Evolutionary conservation across 139 green algal species (phyloP).

Genomic region (Closterium sp.): DNA sequence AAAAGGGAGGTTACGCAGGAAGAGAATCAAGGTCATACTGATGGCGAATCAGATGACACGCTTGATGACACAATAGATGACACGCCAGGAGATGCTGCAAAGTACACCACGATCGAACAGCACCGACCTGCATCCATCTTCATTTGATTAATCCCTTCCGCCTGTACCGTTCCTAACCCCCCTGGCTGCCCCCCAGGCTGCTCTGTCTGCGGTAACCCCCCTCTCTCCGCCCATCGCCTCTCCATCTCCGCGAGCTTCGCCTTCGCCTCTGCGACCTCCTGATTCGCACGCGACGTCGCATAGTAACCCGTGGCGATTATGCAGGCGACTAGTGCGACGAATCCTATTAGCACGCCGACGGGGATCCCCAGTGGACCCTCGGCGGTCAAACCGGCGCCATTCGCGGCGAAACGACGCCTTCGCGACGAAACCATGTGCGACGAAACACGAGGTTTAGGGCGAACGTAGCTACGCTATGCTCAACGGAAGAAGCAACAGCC

Average conservation of each 20-base stretch:
- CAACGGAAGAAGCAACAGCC: no score
- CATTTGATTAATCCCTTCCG: background rate
- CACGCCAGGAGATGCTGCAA: background rate
- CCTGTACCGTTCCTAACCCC: background rate
- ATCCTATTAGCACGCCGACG: background rate
- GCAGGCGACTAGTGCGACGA: background rate
- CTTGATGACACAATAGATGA: no score
- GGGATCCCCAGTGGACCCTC: background rate
- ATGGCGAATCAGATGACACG: no score
- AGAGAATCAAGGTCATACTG: no score
- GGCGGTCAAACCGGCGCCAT: background rate
- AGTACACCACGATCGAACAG: background rate
- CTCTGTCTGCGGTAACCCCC: background rate
- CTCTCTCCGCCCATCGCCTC: background rate
- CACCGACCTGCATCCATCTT: background rate
- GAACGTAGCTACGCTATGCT: no score
- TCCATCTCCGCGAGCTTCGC: background rate
- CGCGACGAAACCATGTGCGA: background rate
- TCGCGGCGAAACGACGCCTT: background rate
- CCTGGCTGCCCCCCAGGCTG: background rate
- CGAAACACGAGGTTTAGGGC: no score
- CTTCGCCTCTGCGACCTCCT: background rate
- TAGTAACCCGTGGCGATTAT: background rate
- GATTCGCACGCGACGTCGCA: background rate
- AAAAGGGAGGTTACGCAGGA: background rate